Conservation (phyloP, 2,329 filamentous ascomycete species). For the Aspergillus ochraceus region DNA sequence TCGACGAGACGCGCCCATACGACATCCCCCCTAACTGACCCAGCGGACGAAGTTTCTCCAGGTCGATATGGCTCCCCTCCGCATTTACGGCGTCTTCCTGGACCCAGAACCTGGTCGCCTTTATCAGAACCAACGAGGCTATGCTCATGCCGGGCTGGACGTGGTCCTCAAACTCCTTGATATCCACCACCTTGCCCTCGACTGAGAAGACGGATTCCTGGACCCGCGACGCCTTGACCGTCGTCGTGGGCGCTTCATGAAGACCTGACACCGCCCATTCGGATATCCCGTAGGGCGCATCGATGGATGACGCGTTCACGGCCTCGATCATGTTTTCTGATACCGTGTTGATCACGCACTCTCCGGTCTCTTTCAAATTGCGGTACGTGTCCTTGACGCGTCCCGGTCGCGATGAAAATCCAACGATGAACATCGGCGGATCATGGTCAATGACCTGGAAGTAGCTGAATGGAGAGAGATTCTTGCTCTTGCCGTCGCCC, state of each 20-base stretch:
- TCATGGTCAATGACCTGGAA: slow-evolving; percentile 83
- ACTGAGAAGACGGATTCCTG: slow-evolving; percentile 70
- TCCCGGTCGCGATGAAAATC: slow-evolving; percentile 57
- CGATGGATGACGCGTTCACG: slow-evolving; percentile 76
- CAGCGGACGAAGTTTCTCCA: slow-evolving; percentile 72
- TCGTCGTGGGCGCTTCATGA: slow-evolving; percentile 64
- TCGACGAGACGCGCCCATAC: slow-evolving; percentile 68
- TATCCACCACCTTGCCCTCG: slow-evolving; percentile 72
- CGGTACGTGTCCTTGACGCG: slow-evolving; percentile 74
- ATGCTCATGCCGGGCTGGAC: slow-evolving; percentile 69
- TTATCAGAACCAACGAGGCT: slow-evolving; percentile 70
- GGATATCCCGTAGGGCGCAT: slow-evolving; percentile 71
- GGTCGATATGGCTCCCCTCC: slow-evolving; percentile 70
- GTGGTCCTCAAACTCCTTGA: slow-evolving; percentile 72
- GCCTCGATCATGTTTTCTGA: slow-evolving; percentile 82
- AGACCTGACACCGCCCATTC: slow-evolving; percentile 81
- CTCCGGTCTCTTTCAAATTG: slow-evolving; percentile 69
- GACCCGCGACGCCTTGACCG: slow-evolving; percentile 71
- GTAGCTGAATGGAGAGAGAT: slow-evolving; percentile 86
- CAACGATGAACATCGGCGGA: slow-evolving; percentile 75
- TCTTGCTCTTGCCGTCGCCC: slow-evolving; percentile 64
- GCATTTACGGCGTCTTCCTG: slow-evolving; percentile 80
- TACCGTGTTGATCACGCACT: slow-evolving; percentile 87
- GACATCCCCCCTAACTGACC: slow-evolving; percentile 81
- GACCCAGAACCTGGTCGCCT: slow-evolving; percentile 83